Evolutionary conservation across 164 flowering plant species (phyloP).

Genomic region (Litsea cubeba): DNA sequence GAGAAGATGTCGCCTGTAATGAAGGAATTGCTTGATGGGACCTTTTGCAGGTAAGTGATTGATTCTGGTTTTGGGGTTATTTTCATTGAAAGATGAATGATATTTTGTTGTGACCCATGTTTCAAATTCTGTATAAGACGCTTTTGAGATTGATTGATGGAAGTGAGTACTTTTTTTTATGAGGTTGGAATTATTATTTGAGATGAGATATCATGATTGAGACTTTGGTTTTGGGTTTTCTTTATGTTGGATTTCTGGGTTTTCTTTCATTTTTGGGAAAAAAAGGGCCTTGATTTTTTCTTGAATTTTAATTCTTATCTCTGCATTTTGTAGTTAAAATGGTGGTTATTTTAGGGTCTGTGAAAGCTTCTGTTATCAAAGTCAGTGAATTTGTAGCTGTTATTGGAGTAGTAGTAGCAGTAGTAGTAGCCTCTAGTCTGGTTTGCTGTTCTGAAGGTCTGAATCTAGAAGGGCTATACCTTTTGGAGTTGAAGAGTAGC

Average conservation of each 20-base stretch:
- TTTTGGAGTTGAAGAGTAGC: constrained; percentile 52
- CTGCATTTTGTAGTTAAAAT: constrained; percentile 22
- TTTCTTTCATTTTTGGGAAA: no score
- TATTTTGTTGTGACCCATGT: background rate
- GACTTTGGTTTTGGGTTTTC: background rate
- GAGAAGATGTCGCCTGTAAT: background rate
- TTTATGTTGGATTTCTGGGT: background rate
- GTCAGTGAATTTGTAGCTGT: constrained; percentile 22
- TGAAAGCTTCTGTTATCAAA: constrained; percentile 14
- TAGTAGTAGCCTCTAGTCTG: constrained; percentile 15
- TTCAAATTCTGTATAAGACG: background rate
- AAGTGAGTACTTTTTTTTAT: background rate
- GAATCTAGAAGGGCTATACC: constrained; percentile 54
- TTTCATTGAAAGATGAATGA: background rate
- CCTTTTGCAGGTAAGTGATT: background rate
- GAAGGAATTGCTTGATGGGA: background rate
- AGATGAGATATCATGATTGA: background rate
- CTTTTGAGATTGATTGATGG: no score
- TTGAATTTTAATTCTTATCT: background rate
- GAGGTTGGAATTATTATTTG: no score
- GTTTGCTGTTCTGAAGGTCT: constrained; percentile 36
- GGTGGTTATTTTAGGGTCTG: constrained; percentile 8
- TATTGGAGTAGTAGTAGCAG: background rate
- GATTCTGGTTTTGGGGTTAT: background rate
- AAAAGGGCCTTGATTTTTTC: background rate